Conservation (phyloP, 441 rosid species). For the Metrosideros polymorpha region DNA sequence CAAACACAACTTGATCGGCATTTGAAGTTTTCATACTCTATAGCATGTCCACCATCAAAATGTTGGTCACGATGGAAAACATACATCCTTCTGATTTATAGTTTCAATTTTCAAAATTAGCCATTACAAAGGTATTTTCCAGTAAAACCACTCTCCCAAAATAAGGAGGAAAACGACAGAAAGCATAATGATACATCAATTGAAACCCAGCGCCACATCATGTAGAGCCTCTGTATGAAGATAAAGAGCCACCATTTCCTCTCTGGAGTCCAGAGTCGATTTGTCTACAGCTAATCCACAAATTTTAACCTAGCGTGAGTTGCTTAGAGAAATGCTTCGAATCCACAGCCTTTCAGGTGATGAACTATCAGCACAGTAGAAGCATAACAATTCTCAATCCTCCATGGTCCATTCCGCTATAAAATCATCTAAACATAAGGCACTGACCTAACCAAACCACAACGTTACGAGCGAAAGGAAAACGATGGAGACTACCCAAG, state of each 20-base stretch:
- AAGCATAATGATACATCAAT: background rate
- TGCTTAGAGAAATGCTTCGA: background rate
- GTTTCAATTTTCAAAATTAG: background rate
- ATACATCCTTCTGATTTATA: background rate
- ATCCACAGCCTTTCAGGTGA: background rate
- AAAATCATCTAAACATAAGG: background rate
- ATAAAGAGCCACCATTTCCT: background rate
- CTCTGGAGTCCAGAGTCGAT: background rate
- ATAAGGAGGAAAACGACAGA: background rate
- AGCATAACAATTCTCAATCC: background rate
- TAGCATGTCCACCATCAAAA: background rate
- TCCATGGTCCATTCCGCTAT: background rate
- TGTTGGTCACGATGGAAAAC: background rate
- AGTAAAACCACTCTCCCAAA: background rate
- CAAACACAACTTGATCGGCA: background rate
- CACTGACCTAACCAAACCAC: background rate
- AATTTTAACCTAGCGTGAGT: background rate
- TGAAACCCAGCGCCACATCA: background rate
- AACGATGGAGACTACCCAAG: background rate
- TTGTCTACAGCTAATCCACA: background rate
- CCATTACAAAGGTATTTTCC: background rate
- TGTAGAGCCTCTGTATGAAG: background rate
- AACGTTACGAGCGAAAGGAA: background rate
- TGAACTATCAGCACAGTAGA: background rate
- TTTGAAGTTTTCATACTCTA: background rate